Evolutionary conservation across 1,139 yeast species (phyloP), one percentile per base, ranked within the genome.

Genomic region (Magnusiomyces tetraspermus): DNA sequence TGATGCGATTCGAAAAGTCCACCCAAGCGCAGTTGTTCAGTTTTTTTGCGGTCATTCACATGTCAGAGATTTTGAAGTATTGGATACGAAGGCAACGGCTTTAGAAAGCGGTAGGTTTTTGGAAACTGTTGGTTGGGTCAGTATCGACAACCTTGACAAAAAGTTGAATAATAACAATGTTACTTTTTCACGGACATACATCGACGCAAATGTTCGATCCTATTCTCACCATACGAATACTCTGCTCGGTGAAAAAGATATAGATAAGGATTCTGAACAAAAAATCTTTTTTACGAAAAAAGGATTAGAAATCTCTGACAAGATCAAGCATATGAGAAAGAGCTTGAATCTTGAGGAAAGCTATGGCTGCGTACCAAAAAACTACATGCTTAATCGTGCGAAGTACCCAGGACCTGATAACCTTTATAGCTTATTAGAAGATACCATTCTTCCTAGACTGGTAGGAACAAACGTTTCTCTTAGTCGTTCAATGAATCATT

Each of bases 41-140:
- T 85, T 85, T 63, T 83, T 92, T 66, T 97, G 97, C 0, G 98
- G 97, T 0, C 98, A 92, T 68, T 82, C 95, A 43, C 98, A 92
- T 66, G 81, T 92, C 40, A 75, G 98, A 57, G 97, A 92, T 68
- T 90, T 83, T 66, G 76, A 78, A 3, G 72, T 80, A 3, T 74
- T 80, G 55, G 98, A 92, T 64, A 69, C 72, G 1, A 72, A 71
- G 52, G 78, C 94, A 31, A 80, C 87, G 0, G 96, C 83, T 0
- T 67, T 92, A 26, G 95, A 90, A 68, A 85, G 96, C 61, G 98
- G 98, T 0, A 75, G 97, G 51, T 92, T 85, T 63, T 79, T 95
- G 63, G 98, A 92, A 66, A 90, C 97, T 0, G 77, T 86, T 21
- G 98, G 98, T 0, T 92, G 90, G 78, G 69, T 85, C 11, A 81